Percentiles rank a stretch among this genome's conserved stretches.
phyloP scores from a whole-genome alignment of 2,329 filamentous ascomycete genomes.

The Hymenoscyphus albidus region DNA sequence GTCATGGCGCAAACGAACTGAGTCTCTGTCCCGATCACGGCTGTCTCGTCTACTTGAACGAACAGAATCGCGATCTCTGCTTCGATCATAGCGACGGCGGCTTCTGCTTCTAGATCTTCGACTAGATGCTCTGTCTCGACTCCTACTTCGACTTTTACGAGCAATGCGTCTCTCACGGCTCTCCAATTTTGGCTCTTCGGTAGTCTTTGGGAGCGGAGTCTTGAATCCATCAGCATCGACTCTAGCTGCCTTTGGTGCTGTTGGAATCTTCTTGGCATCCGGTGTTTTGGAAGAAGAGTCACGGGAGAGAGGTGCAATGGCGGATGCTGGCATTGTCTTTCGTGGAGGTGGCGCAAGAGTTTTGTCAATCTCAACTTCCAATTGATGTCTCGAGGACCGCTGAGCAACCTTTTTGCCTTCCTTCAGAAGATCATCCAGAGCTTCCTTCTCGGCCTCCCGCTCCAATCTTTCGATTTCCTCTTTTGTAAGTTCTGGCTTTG shows the following conservation, averaged over 20 bases:
- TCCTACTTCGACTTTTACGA: slow-evolving; percentile 22
- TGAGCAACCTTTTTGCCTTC: slow-evolving; percentile 32
- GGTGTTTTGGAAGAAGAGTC: slow-evolving; percentile 27
- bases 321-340: slow-evolving; percentile 34
- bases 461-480: slow-evolving; percentile 35
- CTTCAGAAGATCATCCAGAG: slow-evolving; percentile 34
- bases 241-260: slow-evolving; percentile 14
- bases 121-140: slow-evolving; percentile 28
- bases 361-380: slow-evolving; percentile 35
- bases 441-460: slow-evolving; percentile 36
- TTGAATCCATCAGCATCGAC: slow-evolving; percentile 21
- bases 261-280: slow-evolving; percentile 28
- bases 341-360: slow-evolving; percentile 34
- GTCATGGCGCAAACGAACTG: slow-evolving; percentile 5
- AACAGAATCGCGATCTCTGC: slow-evolving; percentile 25
- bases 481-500: slow-evolving; percentile 31
- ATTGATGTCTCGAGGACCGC: slow-evolving; percentile 30
- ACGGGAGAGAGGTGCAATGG: slow-evolving; percentile 34
- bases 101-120: slow-evolving; percentile 28
- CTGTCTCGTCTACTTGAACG: slow-evolving; percentile 29
- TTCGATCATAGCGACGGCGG: slow-evolving; percentile 20
- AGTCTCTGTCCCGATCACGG: slow-evolving; percentile 18
- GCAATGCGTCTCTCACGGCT: slow-evolving; percentile 20
- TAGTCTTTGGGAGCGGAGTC: slow-evolving; percentile 20
- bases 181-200: slow-evolving; percentile 11